phyloP scores from a whole-genome alignment of 352 stramenopile genomes.

The Globisporangium iwayamae region DNA sequence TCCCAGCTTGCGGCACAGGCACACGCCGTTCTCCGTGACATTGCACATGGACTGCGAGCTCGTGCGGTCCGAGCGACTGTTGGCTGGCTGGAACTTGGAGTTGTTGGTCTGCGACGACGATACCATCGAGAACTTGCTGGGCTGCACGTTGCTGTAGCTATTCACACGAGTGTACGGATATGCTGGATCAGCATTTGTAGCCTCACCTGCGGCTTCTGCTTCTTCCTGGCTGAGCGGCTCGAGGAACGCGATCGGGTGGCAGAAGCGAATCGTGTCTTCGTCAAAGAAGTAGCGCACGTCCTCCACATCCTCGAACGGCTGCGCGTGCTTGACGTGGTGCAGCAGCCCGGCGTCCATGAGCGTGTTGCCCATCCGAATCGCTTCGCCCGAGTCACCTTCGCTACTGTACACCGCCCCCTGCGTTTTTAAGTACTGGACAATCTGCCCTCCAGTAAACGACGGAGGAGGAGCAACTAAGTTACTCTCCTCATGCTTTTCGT shows the following conservation, averaged over 20 bases:
- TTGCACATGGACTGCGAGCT: conserved; percentile 12
- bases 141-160: neutral
- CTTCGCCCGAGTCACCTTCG: conserved; percentile 21
- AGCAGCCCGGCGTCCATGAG: conserved; percentile 62
- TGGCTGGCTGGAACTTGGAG: conserved; percentile 7
- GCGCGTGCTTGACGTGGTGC: conserved; percentile 43
- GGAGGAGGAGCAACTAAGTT: neutral
- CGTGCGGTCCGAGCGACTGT: conserved; percentile 11
- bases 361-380: conserved; percentile 44
- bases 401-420: conserved; percentile 16
- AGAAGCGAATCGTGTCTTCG: conserved; percentile 21
- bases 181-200: neutral
- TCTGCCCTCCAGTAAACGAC: conserved; percentile 25
- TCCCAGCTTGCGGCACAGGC: conserved; percentile 47
- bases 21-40: conserved; percentile 34
- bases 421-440: conserved; percentile 34
- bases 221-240: conserved; percentile 8
- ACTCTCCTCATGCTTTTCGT: neutral
- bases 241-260: conserved; percentile 22
- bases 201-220: neutral
- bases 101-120: conserved; percentile 6
- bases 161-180: neutral
- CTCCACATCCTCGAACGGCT: conserved; percentile 25
- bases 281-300: conserved; percentile 50
- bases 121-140: neutral